Percentiles rank a stretch among this genome's conserved stretches.
These are phyloP conservation scores for Nemania diffusa DNA, from an alignment of 2,329 filamentous ascomycete species.

Conservation along the genomic window DNA sequence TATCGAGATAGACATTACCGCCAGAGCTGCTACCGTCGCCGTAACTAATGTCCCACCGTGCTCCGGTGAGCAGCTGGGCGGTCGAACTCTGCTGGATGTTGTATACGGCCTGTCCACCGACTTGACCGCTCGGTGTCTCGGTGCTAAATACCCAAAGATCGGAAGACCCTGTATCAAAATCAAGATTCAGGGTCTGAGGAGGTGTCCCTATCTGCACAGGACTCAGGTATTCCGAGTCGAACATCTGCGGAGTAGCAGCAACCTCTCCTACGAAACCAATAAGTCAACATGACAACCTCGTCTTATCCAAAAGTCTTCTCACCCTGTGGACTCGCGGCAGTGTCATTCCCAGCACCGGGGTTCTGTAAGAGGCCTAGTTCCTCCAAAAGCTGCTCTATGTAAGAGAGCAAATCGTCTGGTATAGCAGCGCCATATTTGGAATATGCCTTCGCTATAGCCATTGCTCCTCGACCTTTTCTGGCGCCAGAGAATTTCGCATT, in stretches of 20 bases:
- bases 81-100: slow-evolving; percentile 54
- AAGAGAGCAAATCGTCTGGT: slow-evolving; percentile 49
- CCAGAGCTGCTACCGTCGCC: slow-evolving; percentile 56
- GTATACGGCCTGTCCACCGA: slow-evolving; percentile 55
- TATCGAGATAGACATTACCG: slow-evolving; percentile 57
- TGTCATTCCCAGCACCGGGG: slow-evolving; percentile 29
- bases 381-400: slow-evolving; percentile 49
- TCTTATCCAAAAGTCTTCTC: slow-evolving; percentile 9
- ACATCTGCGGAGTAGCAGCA: slow-evolving; percentile 45
- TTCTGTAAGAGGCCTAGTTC: slow-evolving; percentile 49
- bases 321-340: slow-evolving; percentile 26
- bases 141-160: slow-evolving; percentile 61
- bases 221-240: slow-evolving; percentile 50
- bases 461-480: slow-evolving; percentile 50
- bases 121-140: slow-evolving; percentile 47
- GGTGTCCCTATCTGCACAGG: slow-evolving; percentile 53
- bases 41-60: slow-evolving; percentile 56
- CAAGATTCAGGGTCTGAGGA: slow-evolving; percentile 55
- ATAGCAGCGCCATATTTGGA: slow-evolving; percentile 53
- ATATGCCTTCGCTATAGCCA: slow-evolving; percentile 54
- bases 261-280: slow-evolving; percentile 44
- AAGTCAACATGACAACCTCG: slow-evolving; percentile 21
- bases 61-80: slow-evolving; percentile 51
- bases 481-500: slow-evolving; percentile 51
- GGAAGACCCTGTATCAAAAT: slow-evolving; percentile 60